Evolutionary conservation across 176 grass and related monocot species (phyloP).

Genomic region (Paspalum vaginatum): DNA sequence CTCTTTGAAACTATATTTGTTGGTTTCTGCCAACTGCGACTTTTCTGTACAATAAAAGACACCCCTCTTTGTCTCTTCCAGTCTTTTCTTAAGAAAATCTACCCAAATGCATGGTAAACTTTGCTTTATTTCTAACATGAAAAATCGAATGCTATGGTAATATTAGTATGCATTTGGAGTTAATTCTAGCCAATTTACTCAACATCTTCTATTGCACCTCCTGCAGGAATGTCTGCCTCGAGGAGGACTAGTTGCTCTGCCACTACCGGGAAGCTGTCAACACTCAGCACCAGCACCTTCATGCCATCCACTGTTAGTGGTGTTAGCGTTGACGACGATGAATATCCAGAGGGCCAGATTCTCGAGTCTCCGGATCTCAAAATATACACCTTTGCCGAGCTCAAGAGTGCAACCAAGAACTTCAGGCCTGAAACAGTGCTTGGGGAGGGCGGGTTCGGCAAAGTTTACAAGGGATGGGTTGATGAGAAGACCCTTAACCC

Average conservation of each 20-base stretch:
- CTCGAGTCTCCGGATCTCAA: conserved; percentile 66
- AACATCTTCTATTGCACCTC: neutral
- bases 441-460: conserved; percentile 89
- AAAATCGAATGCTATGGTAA: neutral
- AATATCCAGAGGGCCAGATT: conserved; percentile 52
- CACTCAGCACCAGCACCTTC: conserved; percentile 54
- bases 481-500: conserved; percentile 82
- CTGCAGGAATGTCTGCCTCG: conserved; percentile 60
- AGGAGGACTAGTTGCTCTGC: conserved; percentile 65
- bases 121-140: neutral
- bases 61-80: neutral
- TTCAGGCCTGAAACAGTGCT: conserved; percentile 74
- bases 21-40: neutral
- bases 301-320: conserved; percentile 60
- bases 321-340: conserved; percentile 35
- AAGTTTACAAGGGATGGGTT: conserved; percentile 89
- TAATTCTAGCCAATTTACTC: neutral
- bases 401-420: conserved; percentile 62
- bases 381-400: conserved; percentile 69
- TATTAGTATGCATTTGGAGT: neutral
- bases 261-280: conserved; percentile 58
- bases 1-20: neutral
- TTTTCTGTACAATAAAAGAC: neutral
- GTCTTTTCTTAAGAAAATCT: neutral
- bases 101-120: neutral